Evolutionary conservation across 2,329 filamentous ascomycete genomes (phyloP), one percentile per base, ranked within the genome.

Genomic region (Pyricularia sp.): DNA sequence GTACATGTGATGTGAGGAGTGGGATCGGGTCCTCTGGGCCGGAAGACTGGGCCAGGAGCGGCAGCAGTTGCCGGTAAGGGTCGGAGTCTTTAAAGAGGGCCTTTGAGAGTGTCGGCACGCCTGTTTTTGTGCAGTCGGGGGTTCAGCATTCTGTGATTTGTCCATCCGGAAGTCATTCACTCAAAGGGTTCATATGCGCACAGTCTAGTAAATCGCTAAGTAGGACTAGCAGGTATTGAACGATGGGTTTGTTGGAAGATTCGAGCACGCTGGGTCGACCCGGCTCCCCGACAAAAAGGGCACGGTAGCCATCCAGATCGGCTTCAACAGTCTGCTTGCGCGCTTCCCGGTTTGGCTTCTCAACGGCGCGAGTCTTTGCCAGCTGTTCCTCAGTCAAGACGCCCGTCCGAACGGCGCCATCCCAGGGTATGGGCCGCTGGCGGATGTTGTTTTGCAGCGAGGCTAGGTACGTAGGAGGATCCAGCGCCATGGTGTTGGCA

Each of bases 361-460:
- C 94, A 71, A 97, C 91, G 67, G 93, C 91, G 77, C 93, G 93
- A 79, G 99, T 96, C 83, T 93, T 93, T 80, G 89, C 90, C 71
- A 97, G 85, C 77, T 99, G 93, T 70, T 90, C 88, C 70, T 97
- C 93, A 66, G 90, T 96, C 78, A 99, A 90, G 73, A 91, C 94
- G 76, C 93, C 91, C 71, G 91, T 91, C 76, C 94, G 87, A 70
- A 96, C 91, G 72, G 93, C 93, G 72, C 93, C 93, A 78, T 97
- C 93, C 94, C 94, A 99, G 66, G 93, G 93, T 78, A 99, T 96
- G 69, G 93, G 93, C 70, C 94, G 87, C 74, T 91, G 89, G 74
- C 94, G 91, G 76, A 97, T 96, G 82, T 97, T 97, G 85, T 91
- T 96, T 81, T 96, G 93, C 70, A 97, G 84, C 70, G 91, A 93